Conservation (phyloP, 345 rosid species). For the Iberis pinnata region DNA sequence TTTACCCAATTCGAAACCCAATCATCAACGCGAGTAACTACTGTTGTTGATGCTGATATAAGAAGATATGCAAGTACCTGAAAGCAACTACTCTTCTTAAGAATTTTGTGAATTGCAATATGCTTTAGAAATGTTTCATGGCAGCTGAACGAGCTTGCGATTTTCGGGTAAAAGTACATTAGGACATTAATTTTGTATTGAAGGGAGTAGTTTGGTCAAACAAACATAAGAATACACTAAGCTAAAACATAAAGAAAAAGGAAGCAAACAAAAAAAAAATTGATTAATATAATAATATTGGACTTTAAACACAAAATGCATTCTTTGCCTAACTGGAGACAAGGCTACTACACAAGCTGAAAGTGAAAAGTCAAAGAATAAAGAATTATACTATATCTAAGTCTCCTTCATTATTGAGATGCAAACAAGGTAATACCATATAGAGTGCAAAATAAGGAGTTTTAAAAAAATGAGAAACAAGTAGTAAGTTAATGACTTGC, state of each 20-base stretch:
- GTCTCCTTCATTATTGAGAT: background rate
- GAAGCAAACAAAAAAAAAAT: no score
- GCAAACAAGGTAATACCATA: background rate
- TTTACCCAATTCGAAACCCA: constrained; percentile 99
- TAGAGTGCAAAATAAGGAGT: background rate
- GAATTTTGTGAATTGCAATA: background rate
- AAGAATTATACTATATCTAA: background rate
- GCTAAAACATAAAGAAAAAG: no score
- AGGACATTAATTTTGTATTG: background rate
- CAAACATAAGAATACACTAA: background rate
- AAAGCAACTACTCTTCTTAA: background rate
- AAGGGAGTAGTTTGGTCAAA: background rate
- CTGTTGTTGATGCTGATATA: constrained; percentile 78
- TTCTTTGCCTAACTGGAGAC: constrained; percentile 2
- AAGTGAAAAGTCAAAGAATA: background rate
- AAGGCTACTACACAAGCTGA: background rate
- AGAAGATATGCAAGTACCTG: constrained; percentile 86
- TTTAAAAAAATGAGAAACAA: background rate
- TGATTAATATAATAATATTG: no score
- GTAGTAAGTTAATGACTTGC: constrained; percentile 34
- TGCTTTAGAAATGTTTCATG: background rate
- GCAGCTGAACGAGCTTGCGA: background rate
- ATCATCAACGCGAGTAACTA: constrained; percentile 79
- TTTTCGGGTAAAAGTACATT: no score
- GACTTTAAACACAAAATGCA: background rate